Percentiles rank a stretch among this genome's conserved stretches.
Evolutionary conservation across 2,329 filamentous ascomycete genomes (phyloP).

Genomic region (Diplodia intermedia): DNA sequence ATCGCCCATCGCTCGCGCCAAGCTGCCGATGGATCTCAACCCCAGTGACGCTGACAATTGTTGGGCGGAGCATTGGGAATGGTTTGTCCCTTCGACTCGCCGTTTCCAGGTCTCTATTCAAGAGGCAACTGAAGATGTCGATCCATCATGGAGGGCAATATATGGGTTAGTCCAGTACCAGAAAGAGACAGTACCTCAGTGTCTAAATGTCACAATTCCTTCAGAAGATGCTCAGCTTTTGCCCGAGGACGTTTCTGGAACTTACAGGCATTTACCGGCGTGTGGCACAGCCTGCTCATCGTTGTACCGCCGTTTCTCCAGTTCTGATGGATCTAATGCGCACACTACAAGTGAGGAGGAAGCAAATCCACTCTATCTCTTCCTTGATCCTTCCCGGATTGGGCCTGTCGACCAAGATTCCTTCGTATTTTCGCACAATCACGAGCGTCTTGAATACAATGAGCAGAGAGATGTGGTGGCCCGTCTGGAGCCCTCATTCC

Average conservation of each 20-base stretch:
- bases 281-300: slow-evolving; percentile 65
- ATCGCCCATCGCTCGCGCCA: slow-evolving; percentile 38
- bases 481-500: slow-evolving; percentile 48
- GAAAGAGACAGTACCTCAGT: slow-evolving; percentile 53
- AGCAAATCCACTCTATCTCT: slow-evolving; percentile 58
- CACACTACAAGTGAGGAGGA: slow-evolving; percentile 4
- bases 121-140: slow-evolving; percentile 34
- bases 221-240: slow-evolving; percentile 40
- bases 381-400: slow-evolving; percentile 62
- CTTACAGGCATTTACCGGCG: slow-evolving; percentile 58
- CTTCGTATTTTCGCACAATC: slow-evolving; percentile 64
- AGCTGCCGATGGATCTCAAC: slow-evolving; percentile 23
- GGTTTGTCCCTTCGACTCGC: slow-evolving; percentile 36
- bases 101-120: slow-evolving; percentile 36
- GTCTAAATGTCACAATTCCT: slow-evolving; percentile 48
- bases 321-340: not conserved
- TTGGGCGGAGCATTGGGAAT: slow-evolving; percentile 39
- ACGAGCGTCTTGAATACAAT: slow-evolving; percentile 54
- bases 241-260: slow-evolving; percentile 53
- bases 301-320: slow-evolving; percentile 57
- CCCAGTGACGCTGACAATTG: slow-evolving; percentile 30
- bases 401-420: slow-evolving; percentile 56
- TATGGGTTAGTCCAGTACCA: slow-evolving; percentile 49
- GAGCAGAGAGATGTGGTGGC: slow-evolving; percentile 56
- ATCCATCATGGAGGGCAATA: slow-evolving; percentile 48